A percentile compares a stretch with the other conserved stretches of the same genome.
phyloP scores from a whole-genome alignment of 805 yeast species.

The Yarrowia sp. region DNA sequence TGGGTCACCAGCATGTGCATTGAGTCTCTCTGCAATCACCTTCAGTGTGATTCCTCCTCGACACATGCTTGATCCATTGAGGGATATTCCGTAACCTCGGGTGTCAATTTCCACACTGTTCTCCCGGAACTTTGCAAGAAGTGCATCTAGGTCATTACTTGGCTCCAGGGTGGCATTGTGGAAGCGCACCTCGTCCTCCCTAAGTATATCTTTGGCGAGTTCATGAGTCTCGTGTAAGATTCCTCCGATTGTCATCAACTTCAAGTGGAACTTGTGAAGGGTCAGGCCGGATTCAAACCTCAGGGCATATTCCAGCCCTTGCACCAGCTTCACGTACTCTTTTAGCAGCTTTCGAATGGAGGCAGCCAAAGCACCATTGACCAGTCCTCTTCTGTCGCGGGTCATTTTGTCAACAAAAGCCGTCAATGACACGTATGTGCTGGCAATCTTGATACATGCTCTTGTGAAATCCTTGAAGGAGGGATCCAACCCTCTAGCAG shows the following conservation, averaged over 20 bases:
- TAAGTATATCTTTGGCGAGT: constrained; percentile 47
- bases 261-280: constrained; percentile 56
- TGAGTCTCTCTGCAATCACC: constrained; percentile 56
- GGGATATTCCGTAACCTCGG: constrained; percentile 15
- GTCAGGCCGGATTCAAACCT: constrained; percentile 50
- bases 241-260: constrained; percentile 41
- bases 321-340: constrained; percentile 34
- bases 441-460: constrained; percentile 59
- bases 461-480: constrained; percentile 68
- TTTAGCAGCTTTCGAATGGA: constrained; percentile 50
- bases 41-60: constrained; percentile 77
- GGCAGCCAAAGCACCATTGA: constrained; percentile 67
- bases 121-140: constrained; percentile 13
- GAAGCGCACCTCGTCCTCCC: constrained; percentile 36
- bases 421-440: constrained; percentile 54
- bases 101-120: constrained; percentile 23
- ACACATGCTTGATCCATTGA: constrained; percentile 27
- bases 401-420: constrained; percentile 62
- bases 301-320: constrained; percentile 53
- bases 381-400: constrained; percentile 57
- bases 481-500: constrained; percentile 69
- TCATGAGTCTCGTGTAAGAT: constrained; percentile 57
- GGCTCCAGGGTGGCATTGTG: constrained; percentile 6
- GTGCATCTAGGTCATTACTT: constrained; percentile 12
- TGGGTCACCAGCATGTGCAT: constrained; percentile 62